Base-by-base conservation (phyloP, 2,329 filamentous ascomycete species). In the Colletotrichum graminicola region DNA sequence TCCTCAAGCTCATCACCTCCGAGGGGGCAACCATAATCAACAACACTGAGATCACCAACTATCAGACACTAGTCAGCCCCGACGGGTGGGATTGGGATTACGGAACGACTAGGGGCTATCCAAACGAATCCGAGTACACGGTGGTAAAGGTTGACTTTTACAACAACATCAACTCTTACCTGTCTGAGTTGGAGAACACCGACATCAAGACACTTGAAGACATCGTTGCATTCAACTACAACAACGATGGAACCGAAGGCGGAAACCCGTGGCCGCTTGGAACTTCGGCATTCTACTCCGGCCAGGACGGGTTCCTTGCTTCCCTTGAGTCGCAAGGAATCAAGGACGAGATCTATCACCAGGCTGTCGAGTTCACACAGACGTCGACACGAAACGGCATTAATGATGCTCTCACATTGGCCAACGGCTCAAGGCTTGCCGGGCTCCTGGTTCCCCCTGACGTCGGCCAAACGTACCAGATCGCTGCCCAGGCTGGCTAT, bases 31-130 rank as follows among this genome's bases (percentile, higher is more conserved):
- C 85, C 1, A 84, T 94, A 51, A 82, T 94, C 76, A 93, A 94
- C 76, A 86, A 86, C 34, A 93, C 91, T 0, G 92, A 94, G 77
- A 84, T 94, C 2, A 88, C 89, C 29, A 83, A 89, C 77, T 87
- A 89, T 75, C 79, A 90, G 76, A 87, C 82, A 0, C 88, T 93
- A 32, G 86, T 94, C 16, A 88, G 87, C 41, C 90, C 89, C 0
- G 78, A 87, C 60, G 90, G 91, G n/a, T 94, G 92, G 92, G 84
- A 94, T 79, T 94, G 92, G 87, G 91, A 92, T 75, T 92, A 89
- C 73, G 91, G 91, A 18, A 84, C 81, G 11, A 52, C 62, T 0
- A 87, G 90, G 5, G 90, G 90, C 2, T 89, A 83, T 75, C 82
- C 89, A n/a, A 93, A 94, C 72, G 89, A 93, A 79, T 93, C 90